A percentile compares a stretch with the other conserved stretches of the same genome.
phyloP scores from a whole-genome alignment of 495 filamentous ascomycete genomes.

The Tuber borchii region DNA sequence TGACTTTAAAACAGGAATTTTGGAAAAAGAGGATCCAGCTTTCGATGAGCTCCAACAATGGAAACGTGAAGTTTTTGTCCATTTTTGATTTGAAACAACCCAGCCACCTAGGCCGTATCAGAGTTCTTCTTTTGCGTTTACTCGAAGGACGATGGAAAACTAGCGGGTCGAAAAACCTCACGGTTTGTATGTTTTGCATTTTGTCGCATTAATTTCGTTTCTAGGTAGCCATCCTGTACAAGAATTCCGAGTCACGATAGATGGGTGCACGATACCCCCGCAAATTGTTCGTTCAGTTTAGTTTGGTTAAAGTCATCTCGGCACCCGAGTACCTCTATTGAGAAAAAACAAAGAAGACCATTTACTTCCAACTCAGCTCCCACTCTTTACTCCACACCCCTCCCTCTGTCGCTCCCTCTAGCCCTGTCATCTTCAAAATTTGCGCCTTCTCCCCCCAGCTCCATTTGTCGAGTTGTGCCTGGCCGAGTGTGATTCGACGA shows the following conservation, averaged over 20 bases:
- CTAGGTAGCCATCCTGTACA: not conserved
- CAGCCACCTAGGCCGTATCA: not conserved
- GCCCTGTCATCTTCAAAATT: not conserved
- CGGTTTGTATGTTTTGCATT: not conserved
- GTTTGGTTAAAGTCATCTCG: not conserved
- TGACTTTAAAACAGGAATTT: too few relatives aligned
- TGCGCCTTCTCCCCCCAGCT: not conserved
- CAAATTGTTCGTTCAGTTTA: not conserved
- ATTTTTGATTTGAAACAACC: too few relatives aligned
- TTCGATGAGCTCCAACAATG: too few relatives aligned
- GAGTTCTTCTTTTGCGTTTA: not conserved
- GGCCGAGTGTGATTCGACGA: not conserved
- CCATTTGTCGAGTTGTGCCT: not conserved
- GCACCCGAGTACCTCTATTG: not conserved
- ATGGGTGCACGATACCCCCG: not conserved
- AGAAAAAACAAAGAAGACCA: not conserved
- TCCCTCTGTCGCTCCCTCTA: not conserved
- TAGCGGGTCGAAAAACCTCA: not conserved
- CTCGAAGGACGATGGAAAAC: not conserved
- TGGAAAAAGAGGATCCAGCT: too few relatives aligned
- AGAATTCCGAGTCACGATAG: not conserved
- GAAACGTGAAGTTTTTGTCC: too few relatives aligned
- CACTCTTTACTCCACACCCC: not conserved
- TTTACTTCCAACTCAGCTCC: not conserved
- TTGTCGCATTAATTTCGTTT: not conserved